Percentiles rank a stretch among this genome's conserved stretches.
phyloP scores from a whole-genome alignment of 352 stramenopile genomes.

The Phytophthora citrophthora region DNA sequence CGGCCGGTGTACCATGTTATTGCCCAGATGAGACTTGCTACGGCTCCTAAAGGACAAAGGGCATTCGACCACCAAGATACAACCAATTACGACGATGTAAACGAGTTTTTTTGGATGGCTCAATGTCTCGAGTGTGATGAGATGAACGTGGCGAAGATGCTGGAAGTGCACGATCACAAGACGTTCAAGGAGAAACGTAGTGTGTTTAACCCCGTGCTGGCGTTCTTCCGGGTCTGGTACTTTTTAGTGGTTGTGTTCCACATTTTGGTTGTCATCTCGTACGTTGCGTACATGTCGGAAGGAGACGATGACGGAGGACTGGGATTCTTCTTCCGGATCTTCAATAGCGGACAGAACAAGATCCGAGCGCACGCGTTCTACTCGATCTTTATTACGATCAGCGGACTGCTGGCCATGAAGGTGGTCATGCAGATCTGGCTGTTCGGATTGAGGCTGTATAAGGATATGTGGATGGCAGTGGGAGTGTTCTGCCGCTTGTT shows the following conservation, averaged over 20 bases:
- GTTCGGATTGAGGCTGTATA: constrained; percentile 68
- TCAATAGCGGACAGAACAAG: constrained; percentile 54
- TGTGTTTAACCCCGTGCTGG: constrained; percentile 84
- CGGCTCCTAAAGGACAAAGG: constrained; percentile 43
- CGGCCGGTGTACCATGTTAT: constrained; percentile 83
- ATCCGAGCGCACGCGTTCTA: constrained; percentile 75
- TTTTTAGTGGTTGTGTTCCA: constrained; percentile 84
- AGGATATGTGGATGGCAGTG: constrained; percentile 62
- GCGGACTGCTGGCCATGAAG: constrained; percentile 64
- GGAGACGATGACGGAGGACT: constrained; percentile 51
- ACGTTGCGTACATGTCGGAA: constrained; percentile 74
- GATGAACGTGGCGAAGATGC: constrained; percentile 64
- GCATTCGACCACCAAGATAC: constrained; percentile 81
- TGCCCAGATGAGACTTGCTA: constrained; percentile 71
- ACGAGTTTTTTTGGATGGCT: constrained; percentile 88
- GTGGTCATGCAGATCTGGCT: constrained; percentile 82
- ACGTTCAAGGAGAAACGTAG: constrained; percentile 90
- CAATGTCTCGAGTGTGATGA: constrained; percentile 77
- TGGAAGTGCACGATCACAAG: constrained; percentile 75
- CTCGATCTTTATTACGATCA: constrained; percentile 70
- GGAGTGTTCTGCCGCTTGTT: constrained; percentile 70
- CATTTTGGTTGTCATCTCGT: constrained; percentile 65
- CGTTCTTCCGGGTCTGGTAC: constrained; percentile 86
- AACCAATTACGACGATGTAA: constrained; percentile 90
- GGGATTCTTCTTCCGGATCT: constrained; percentile 71